These are phyloP conservation scores for Epichloe gansuensis DNA, from an alignment of 2,329 filamentous ascomycete genomes.

Conservation along the genomic window DNA sequence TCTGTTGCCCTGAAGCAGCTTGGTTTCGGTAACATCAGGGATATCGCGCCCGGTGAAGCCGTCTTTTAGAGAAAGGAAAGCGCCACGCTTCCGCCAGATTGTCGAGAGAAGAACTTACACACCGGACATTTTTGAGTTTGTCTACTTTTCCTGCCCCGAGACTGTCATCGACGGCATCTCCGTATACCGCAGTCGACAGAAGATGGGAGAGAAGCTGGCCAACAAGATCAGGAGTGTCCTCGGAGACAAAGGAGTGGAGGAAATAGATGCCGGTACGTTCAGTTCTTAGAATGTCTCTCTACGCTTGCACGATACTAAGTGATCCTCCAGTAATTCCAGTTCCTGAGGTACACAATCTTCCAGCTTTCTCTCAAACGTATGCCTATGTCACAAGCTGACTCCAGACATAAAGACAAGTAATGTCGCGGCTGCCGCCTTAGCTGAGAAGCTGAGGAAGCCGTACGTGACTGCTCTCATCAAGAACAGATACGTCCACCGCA, in stretches of 20 bases:
- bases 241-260: conserved; percentile 54
- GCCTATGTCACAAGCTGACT: background rate
- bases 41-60: conserved; percentile 74
- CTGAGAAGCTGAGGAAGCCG: conserved; percentile 63
- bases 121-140: conserved; percentile 70
- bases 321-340: conserved; percentile 56
- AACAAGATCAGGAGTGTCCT: conserved; percentile 57
- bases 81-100: conserved; percentile 66
- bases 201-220: conserved; percentile 76
- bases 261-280: conserved; percentile 52
- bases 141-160: conserved; percentile 80
- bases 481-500: conserved; percentile 34
- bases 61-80: conserved; percentile 72
- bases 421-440: conserved; percentile 64
- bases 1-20: conserved; percentile 73
- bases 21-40: conserved; percentile 62
- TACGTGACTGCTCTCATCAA: conserved; percentile 78
- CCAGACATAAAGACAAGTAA: conserved; percentile 51
- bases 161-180: conserved; percentile 78
- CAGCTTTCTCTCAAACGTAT: background rate
- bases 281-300: no score
- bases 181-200: conserved; percentile 69
- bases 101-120: conserved; percentile 56
- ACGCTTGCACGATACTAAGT: no score
- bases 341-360: conserved; percentile 21